A percentile compares a stretch with the other conserved stretches of the same genome.
Conservation (phyloP, 148 eudicot species). For the Dysphania ambrosioides region DNA sequence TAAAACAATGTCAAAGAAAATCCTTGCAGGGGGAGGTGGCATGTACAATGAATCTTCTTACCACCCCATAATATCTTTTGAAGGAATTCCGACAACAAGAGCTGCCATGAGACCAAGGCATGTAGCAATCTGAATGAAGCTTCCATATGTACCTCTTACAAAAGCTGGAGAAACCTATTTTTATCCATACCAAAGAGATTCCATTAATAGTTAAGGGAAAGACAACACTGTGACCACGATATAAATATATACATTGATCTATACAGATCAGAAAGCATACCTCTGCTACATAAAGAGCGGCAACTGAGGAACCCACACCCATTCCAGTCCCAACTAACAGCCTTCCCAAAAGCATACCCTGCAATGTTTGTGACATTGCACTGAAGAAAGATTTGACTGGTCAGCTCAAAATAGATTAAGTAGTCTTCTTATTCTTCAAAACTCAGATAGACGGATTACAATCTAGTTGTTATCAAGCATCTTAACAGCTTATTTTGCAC, state of each 20-base stretch:
- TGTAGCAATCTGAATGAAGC: slow-evolving; percentile 91
- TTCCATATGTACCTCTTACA: slow-evolving; percentile 96
- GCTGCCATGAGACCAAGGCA: slow-evolving; percentile 82
- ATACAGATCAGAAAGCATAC: slow-evolving; percentile 32
- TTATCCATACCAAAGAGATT: slow-evolving; percentile 3
- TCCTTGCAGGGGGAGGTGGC: neutral
- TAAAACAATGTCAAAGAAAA: neutral
- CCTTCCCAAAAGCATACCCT: slow-evolving; percentile 90
- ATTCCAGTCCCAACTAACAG: slow-evolving; percentile 79
- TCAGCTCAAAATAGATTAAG: slow-evolving; percentile 16
- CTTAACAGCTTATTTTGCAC: neutral
- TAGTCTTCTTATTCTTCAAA: slow-evolving; percentile 1
- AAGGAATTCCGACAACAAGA: slow-evolving; percentile 77
- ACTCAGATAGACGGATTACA: slow-evolving; percentile 4
- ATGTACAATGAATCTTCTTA: slow-evolving; percentile 32
- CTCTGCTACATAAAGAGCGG: slow-evolving; percentile 92
- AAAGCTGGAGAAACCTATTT: slow-evolving; percentile 88
- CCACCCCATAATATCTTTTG: slow-evolving; percentile 62
- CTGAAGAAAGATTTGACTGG: slow-evolving; percentile 39
- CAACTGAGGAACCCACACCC: slow-evolving; percentile 90
- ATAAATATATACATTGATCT: neutral
- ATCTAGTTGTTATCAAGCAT: neutral
- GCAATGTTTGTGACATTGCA: slow-evolving; percentile 61
- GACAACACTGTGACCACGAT: neutral
- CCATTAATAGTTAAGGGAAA: slow-evolving; percentile 1